Percentiles rank a stretch among this genome's conserved stretches.
Conservation (phyloP, 164 flowering plant species). For the Nelumbo lutea region DNA sequence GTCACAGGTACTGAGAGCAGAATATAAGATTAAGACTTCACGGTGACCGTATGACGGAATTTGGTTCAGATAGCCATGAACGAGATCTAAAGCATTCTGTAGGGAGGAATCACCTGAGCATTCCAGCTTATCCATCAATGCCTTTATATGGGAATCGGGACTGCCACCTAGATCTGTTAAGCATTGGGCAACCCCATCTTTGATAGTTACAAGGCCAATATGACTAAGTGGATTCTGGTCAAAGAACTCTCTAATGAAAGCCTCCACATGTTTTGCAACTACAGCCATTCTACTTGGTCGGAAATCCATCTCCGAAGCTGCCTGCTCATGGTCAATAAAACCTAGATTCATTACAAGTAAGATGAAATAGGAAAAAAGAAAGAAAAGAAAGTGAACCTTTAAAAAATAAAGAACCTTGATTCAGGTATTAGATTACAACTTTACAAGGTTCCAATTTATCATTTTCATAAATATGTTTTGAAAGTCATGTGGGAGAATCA, state of each 20-base stretch:
- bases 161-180: slow-evolving; percentile 94
- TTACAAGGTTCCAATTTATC: neutral
- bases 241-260: slow-evolving; percentile 90
- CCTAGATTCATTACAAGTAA: slow-evolving; percentile 1
- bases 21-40: slow-evolving; percentile 78
- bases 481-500: no score
- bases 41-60: slow-evolving; percentile 96
- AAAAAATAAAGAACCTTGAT: neutral
- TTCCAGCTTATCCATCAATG: slow-evolving; percentile 68
- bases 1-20: slow-evolving; percentile 93
- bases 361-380: neutral
- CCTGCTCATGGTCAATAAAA: slow-evolving; percentile 36
- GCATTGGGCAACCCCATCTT: slow-evolving; percentile 84
- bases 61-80: slow-evolving; percentile 63
- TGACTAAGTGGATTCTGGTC: slow-evolving; percentile 98
- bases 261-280: slow-evolving; percentile 74
- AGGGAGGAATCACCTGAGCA: slow-evolving; percentile 90
- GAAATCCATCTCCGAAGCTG: slow-evolving; percentile 78
- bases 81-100: slow-evolving; percentile 87
- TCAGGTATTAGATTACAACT: neutral
- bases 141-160: slow-evolving; percentile 88
- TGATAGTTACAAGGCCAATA: slow-evolving; percentile 62
- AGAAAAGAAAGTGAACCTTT: neutral
- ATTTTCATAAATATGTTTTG: neutral
- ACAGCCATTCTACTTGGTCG: slow-evolving; percentile 83